Percentiles rank a stretch among this genome's conserved stretches.
Conservation (phyloP, 2,329 filamentous ascomycete genomes). For the Botrytis galanthina region DNA sequence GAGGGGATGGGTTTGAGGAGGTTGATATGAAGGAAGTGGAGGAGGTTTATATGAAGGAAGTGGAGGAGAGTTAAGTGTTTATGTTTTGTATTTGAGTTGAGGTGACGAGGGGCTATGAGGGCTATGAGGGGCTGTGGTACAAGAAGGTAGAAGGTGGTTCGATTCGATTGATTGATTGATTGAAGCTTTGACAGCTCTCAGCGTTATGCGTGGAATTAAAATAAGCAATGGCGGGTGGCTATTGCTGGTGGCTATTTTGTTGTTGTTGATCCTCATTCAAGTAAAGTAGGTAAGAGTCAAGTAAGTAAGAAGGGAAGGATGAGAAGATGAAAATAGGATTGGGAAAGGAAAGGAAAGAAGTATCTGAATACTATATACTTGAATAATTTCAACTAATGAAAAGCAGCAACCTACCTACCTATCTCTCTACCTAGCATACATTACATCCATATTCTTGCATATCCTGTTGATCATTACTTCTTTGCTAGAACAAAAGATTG, state of each 20-base stretch:
- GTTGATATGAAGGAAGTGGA: not conserved
- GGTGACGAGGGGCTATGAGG: not conserved
- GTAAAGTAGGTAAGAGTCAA: not conserved
- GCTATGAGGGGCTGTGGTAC: not conserved
- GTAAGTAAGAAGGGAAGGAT: not conserved
- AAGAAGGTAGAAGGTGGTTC: not conserved
- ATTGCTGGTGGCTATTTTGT: not conserved
- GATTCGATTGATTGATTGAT: not conserved
- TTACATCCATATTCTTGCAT: not conserved
- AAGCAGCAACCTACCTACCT: not conserved
- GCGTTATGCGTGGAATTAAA: not conserved
- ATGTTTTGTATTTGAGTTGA: not conserved
- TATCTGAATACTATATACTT: not conserved
- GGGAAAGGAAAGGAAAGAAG: not conserved
- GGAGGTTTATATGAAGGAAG: not conserved
- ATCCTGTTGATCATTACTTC: constrained; percentile 1
- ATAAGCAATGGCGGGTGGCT: not conserved
- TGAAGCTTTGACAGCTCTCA: not conserved
- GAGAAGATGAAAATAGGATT: not conserved
- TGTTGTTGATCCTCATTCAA: not conserved
- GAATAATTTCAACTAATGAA: no score
- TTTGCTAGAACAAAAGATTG: not conserved
- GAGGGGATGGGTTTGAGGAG: not conserved
- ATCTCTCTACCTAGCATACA: not conserved
- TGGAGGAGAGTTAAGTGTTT: not conserved